Evolutionary conservation across 164 flowering plant species (phyloP).

Genomic region (Stephania yunnanensis): DNA sequence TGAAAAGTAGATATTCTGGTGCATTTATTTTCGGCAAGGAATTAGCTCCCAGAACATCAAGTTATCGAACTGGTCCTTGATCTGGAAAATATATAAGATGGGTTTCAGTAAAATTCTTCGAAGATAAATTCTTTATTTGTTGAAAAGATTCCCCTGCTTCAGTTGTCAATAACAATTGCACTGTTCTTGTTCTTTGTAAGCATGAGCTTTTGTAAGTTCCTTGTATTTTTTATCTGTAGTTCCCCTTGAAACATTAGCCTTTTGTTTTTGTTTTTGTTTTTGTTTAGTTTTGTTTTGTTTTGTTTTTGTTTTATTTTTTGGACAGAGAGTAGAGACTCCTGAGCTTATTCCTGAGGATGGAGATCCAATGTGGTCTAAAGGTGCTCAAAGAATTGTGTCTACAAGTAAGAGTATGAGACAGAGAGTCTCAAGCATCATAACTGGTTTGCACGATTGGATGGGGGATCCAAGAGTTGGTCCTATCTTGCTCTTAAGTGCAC

Average conservation of each 20-base stretch:
- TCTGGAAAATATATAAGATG: background rate
- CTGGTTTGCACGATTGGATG: constrained; percentile 28
- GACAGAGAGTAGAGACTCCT: constrained; percentile 60
- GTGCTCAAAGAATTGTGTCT: constrained; percentile 39
- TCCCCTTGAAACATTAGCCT: constrained; percentile 13
- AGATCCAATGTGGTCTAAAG: constrained; percentile 51
- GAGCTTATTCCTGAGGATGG: constrained; percentile 73
- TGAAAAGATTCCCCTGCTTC: too few relatives aligned
- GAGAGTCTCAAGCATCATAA: constrained; percentile 23
- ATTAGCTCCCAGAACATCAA: background rate
- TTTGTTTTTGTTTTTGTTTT: too few relatives aligned
- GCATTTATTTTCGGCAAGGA: background rate
- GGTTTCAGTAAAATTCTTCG: background rate
- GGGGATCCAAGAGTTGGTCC: constrained; percentile 88
- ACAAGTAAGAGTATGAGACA: constrained; percentile 44
- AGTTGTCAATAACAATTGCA: background rate
- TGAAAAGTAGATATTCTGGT: background rate
- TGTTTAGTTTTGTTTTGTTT: too few relatives aligned
- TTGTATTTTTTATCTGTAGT: constrained; percentile 2
- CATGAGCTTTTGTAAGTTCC: background rate
- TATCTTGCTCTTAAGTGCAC: constrained; percentile 60
- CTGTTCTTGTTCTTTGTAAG: background rate
- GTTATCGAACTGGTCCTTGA: background rate
- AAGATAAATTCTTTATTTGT: too few relatives aligned
- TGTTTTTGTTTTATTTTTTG: too few relatives aligned